Evolutionary conservation across 148 eudicot species (phyloP).

Genomic region (Fagopyrum tataricum): DNA sequence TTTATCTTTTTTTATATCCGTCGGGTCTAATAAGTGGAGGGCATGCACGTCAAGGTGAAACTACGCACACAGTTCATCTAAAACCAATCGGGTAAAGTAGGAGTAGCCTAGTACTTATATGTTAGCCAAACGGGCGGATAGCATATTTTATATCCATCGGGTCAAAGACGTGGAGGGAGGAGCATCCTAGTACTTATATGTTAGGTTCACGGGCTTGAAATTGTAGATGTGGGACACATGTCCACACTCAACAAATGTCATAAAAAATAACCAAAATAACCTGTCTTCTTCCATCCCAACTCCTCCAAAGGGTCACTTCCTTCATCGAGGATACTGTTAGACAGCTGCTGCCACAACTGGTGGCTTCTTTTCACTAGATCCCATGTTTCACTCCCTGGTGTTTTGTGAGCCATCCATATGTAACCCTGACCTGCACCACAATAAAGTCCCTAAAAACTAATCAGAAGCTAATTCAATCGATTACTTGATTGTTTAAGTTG

Average conservation of each 20-base stretch:
- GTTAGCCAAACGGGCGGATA: no score
- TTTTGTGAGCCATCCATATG: constrained; percentile 83
- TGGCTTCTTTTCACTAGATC: constrained; percentile 77
- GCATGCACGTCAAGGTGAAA: no score
- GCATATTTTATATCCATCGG: no score
- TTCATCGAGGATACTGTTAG: constrained; percentile 38
- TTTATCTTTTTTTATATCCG: no score
- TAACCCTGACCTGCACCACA: constrained; percentile 70
- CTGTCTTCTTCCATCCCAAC: constrained; percentile 92
- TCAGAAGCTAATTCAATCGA: constrained; percentile 4
- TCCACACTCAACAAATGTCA: background rate
- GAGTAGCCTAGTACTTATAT: no score
- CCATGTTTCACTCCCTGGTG: constrained; percentile 72
- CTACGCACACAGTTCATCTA: no score
- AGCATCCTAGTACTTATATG: no score
- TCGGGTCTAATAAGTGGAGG: no score
- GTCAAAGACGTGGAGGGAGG: no score
- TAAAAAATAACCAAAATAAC: constrained; percentile 18
- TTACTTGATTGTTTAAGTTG: background rate
- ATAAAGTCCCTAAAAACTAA: constrained; percentile 19
- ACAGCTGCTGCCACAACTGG: constrained; percentile 59
- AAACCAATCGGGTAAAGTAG: no score
- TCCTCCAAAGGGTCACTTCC: constrained; percentile 60
- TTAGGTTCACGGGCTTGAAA: no score
- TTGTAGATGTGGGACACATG: no score